Base-by-base conservation (phyloP, 495 filamentous ascomycete species). In the Xylaria nigripes region DNA sequence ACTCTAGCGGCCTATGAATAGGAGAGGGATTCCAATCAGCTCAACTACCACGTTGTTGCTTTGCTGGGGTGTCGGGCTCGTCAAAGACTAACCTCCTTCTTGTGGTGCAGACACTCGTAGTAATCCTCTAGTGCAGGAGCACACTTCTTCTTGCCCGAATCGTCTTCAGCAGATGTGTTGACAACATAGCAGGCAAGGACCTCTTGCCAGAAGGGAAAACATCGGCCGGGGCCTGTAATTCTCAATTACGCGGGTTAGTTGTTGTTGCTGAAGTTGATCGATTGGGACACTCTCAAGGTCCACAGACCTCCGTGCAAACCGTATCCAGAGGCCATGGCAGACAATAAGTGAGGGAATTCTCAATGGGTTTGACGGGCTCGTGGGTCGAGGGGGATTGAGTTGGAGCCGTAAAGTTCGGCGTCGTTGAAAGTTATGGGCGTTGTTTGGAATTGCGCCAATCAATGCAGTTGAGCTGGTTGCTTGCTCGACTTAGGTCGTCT, bases 151-250 rank as follows among this genome's bases (percentile, higher is more conserved):
- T 88, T 92, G 43, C 90, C 90, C 9, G 81, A 77, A 50, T 81
- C 78, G 62, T 91, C 85, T 21, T 87, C 84, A 42, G 82, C 74
- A 48, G 75, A 78, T 45, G 86, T 83, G 71, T 92, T 91, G 65
- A 90, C 80, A 45, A 92, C 87, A 67, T 94, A 94, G 80, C 89
- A 94, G 61, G 86, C 86, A 58, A 94, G 83, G 50, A 90, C 74
- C 65, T 94, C 89, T 74, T 94, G 93, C 94, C 94, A 99, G 82
- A 96, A 99, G 68, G 89, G 87, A 73, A 94, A 97, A 84, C 93
- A 99, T 74, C 95, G 85, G 63, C 82, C 83, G 56, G 83, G 86
- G 63, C 89, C 91, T 95, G 69, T 51, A 43, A 25, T 30, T 50
- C 46, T 34, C 38, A 41, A 43, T 50, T 24, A 45, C 44, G 40